Evolutionary conservation across 176 grass and related monocot species (phyloP).

Genomic region (Oryza glaberrima): DNA sequence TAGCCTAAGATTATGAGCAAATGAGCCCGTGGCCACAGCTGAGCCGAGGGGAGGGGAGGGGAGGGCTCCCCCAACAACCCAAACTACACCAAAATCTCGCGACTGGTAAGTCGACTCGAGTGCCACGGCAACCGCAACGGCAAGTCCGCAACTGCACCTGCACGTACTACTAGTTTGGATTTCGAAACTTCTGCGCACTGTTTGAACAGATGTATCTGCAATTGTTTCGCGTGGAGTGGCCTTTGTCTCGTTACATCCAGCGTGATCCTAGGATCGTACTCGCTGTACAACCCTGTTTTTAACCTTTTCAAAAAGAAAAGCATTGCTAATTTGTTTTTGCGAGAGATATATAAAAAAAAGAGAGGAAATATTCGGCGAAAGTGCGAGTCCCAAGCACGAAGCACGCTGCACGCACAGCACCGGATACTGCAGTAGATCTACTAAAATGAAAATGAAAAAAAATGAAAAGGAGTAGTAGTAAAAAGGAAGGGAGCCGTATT

Average conservation of each 20-base stretch:
- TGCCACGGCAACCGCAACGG: neutral
- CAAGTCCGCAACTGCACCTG: neutral
- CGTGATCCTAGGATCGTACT: neutral
- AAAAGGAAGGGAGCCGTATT: constrained; percentile 10
- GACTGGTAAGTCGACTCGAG: neutral
- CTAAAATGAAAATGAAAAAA: neutral
- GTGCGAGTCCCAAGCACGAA: neutral
- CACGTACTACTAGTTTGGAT: neutral
- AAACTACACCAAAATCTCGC: neutral
- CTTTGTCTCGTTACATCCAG: neutral
- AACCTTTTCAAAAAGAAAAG: neutral
- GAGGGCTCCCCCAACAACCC: constrained; percentile 23
- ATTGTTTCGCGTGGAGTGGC: neutral
- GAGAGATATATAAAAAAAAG: neutral
- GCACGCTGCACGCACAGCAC: neutral
- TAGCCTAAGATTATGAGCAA: neutral
- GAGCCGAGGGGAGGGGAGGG: neutral
- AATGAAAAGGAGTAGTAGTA: neutral
- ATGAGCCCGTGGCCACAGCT: neutral
- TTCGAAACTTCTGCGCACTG: neutral
- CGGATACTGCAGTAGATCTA: constrained; percentile 14
- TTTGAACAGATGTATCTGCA: neutral
- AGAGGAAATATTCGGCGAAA: neutral
- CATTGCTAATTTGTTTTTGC: neutral
- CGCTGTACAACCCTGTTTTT: neutral